Evolutionary conservation across 495 filamentous ascomycete genomes (phyloP).

Genomic region (Aspergillus funiculosus): DNA sequence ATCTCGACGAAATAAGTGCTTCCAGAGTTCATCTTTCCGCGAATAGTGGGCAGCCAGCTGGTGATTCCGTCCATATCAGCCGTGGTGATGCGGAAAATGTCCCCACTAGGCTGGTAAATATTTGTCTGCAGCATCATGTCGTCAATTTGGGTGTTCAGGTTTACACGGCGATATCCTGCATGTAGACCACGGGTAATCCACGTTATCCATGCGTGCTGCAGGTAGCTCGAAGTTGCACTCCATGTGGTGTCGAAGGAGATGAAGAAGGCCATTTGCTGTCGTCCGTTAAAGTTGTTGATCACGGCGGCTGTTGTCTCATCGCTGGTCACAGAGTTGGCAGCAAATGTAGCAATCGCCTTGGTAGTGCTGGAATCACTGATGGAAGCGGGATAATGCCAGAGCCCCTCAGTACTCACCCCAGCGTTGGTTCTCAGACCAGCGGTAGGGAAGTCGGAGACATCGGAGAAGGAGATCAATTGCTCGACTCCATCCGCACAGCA

Average conservation of each 20-base stretch:
- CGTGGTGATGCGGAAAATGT: constrained; percentile 46
- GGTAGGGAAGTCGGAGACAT: constrained; percentile 43
- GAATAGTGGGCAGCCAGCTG: constrained; percentile 45
- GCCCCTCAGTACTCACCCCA: constrained; percentile 47
- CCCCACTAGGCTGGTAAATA: constrained; percentile 44
- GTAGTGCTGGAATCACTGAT: constrained; percentile 50
- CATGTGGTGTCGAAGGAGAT: constrained; percentile 50
- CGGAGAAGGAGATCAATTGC: constrained; percentile 47
- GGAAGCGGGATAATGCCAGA: constrained; percentile 54
- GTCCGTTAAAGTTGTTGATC: constrained; percentile 53
- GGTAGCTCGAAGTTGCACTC: constrained; percentile 49
- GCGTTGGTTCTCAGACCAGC: constrained; percentile 45
- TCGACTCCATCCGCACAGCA: constrained; percentile 48
- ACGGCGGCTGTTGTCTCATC: constrained; percentile 47
- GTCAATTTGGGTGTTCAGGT: constrained; percentile 58
- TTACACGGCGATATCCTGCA: constrained; percentile 49
- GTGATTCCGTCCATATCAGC: constrained; percentile 45
- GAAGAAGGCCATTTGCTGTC: constrained; percentile 61
- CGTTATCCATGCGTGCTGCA: constrained; percentile 60
- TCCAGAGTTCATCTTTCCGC: constrained; percentile 48
- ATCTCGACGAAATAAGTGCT: constrained; percentile 53
- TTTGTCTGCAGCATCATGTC: constrained; percentile 56
- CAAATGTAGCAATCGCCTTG: constrained; percentile 50
- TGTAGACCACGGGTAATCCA: constrained; percentile 56
- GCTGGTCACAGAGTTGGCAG: constrained; percentile 23